Base-by-base conservation (phyloP, 2,329 filamentous ascomycete species). In the Pseudopithomyces maydicus region DNA sequence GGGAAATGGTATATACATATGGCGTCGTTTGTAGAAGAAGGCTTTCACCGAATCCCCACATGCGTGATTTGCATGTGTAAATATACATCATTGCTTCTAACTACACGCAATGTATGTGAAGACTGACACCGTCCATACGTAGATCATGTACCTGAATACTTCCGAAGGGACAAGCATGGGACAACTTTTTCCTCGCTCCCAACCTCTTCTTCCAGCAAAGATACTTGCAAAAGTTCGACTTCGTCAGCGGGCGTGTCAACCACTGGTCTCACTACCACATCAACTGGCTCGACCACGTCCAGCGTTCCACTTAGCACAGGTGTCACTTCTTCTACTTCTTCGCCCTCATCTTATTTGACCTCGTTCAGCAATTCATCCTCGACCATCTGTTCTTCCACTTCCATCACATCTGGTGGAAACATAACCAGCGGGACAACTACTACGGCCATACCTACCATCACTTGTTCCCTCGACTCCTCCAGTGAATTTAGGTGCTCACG, bases 91-190 rank as follows among this genome's bases (percentile, higher is more conserved):
- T 4, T 29, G 8, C 5, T 29, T 29, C 26, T 29, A 29, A 4
- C 4, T 29, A 4, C 4, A 29, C 8, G 8, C 26, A 8, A 5
- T 8, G 26, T 4, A 8, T 8, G 8, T 29, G 8, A 4, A 29
- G 26, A 29, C 26, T 29, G 26, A 29, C 26, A 57, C 22, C 12
- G 6, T 49, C 23, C 12, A 8, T 22, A 17, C 20, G 8, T 23
- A 58, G 51, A 54, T 29, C 51, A 54, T 32, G 26, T 58, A 32
- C 51, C 47, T 12, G 43, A 58, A 17, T 42, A 58, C n/a, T 23
- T 54, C 20, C 35, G 44, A 42, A 51, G 45, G 12, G 50, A 22
- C 17, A 45, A 8, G 17, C 42, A 53, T 20, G 41, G 19, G 3
- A 44, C 50, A 1, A 26, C 15, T 26, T 39, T 19, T 20, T 53